phyloP scores from a whole-genome alignment of 1,284 basidiomycete genomes.

The Chalciporus sp. region DNA sequence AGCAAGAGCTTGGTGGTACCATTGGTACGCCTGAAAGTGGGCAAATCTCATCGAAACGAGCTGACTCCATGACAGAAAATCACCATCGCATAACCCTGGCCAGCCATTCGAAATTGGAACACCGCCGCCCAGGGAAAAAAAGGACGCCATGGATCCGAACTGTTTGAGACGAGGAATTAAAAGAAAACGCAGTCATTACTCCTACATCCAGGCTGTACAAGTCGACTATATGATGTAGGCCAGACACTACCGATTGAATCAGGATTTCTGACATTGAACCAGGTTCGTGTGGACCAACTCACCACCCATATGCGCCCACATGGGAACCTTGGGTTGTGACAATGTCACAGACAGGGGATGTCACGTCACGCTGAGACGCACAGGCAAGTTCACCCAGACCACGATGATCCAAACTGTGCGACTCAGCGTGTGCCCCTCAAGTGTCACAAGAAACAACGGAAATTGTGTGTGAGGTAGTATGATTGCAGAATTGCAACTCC shows the following conservation, averaged over 20 bases:
- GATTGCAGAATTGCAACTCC: slow-evolving; percentile 13
- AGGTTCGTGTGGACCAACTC: not conserved
- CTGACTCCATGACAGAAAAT: not conserved
- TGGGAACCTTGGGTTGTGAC: slow-evolving; percentile 28
- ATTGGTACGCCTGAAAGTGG: not conserved
- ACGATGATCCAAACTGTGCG: slow-evolving; percentile 25
- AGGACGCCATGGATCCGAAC: not conserved
- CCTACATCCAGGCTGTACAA: not conserved
- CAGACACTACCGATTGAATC: not conserved
- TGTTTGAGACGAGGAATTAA: not conserved
- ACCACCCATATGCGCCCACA: not conserved
- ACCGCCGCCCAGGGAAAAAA: slow-evolving; percentile 3
- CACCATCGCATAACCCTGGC: not conserved
- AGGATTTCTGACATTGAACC: slow-evolving; percentile 1
- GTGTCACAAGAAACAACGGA: slow-evolving; percentile 23
- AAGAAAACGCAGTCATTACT: not conserved
- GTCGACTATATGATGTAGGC: not conserved
- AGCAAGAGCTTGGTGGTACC: not conserved
- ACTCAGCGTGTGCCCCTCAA: slow-evolving; percentile 36
- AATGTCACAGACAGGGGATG: slow-evolving; percentile 34
- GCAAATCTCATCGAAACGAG: not conserved
- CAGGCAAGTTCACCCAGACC: slow-evolving; percentile 37
- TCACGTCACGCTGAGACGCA: slow-evolving; percentile 28
- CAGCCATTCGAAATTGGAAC: slow-evolving; percentile 17
- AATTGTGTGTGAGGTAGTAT: slow-evolving; percentile 34